These are phyloP conservation scores for Plectosphaerella cucumerina DNA, from an alignment of 2,329 filamentous ascomycete genomes.

Conservation along the genomic window DNA sequence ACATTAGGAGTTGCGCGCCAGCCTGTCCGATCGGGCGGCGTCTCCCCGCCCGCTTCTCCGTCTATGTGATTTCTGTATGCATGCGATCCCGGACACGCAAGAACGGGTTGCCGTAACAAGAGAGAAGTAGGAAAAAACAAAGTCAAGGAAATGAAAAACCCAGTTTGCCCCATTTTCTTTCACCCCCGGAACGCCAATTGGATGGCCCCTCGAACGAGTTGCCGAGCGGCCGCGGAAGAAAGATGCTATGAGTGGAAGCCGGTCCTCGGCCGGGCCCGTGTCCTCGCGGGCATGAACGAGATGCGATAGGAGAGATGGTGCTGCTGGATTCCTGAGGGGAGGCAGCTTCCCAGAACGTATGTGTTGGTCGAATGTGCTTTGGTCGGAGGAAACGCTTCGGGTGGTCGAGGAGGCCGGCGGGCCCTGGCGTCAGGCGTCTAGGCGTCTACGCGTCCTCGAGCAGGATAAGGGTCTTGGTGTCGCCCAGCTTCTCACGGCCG, in stretches of 20 bases:
- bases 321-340: no score
- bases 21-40: no score
- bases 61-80: no score
- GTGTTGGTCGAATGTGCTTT: not conserved
- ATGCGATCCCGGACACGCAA: no score
- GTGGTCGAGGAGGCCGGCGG: not conserved
- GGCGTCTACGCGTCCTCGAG: conserved; percentile 50
- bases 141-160: not conserved
- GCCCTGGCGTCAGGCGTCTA: no score
- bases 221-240: no score
- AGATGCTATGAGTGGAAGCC: no score
- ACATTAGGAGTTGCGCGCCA: no score
- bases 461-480: conserved; percentile 73
- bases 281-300: no score
- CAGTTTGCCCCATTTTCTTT: not conserved
- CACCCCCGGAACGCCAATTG: not conserved
- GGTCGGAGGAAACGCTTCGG: not conserved
- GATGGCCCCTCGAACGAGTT: not conserved
- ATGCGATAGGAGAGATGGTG: no score
- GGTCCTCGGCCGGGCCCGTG: no score
- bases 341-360: conserved; percentile 1
- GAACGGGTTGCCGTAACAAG: not conserved
- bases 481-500: conserved; percentile 82
- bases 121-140: not conserved
- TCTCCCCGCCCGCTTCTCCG: no score